Conservation (phyloP, 1,284 basidiomycete species). For the Mrakiaceae sp. region DNA sequence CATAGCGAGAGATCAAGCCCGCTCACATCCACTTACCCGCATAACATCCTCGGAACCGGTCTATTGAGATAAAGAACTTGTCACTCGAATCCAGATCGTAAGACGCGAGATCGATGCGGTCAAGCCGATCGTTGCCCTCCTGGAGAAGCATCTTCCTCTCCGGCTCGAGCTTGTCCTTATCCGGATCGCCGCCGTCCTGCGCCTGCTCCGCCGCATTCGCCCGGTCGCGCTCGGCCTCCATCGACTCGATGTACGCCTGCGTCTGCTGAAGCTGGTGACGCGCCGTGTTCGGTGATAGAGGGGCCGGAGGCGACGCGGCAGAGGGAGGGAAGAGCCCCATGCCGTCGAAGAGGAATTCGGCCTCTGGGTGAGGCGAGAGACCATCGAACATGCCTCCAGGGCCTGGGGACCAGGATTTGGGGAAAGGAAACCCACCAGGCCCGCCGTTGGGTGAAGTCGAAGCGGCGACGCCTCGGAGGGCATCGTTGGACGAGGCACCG, state of each 20-base stretch:
- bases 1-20: too few species aligned
- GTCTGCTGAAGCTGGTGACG: neutral
- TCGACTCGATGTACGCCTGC: neutral
- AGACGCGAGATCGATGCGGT: too few species aligned
- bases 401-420: too few species aligned
- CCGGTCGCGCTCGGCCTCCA: neutral
- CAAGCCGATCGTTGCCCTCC: neutral
- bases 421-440: too few species aligned
- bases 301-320: neutral
- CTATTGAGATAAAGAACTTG: neutral
- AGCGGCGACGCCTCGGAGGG: too few species aligned
- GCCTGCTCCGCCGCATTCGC: too few species aligned
- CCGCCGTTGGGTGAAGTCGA: too few species aligned
- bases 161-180: neutral
- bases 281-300: neutral
- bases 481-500: too few species aligned
- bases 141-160: neutral
- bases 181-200: too few species aligned
- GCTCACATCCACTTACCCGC: neutral
- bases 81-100: neutral
- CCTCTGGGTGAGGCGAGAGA: neutral
- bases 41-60: neutral
- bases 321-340: conserved; percentile 1
- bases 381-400: too few species aligned
- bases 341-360: conserved; percentile 4